Evolutionary conservation across 805 yeast species (phyloP).

Genomic region (Naumovozyma baii): DNA sequence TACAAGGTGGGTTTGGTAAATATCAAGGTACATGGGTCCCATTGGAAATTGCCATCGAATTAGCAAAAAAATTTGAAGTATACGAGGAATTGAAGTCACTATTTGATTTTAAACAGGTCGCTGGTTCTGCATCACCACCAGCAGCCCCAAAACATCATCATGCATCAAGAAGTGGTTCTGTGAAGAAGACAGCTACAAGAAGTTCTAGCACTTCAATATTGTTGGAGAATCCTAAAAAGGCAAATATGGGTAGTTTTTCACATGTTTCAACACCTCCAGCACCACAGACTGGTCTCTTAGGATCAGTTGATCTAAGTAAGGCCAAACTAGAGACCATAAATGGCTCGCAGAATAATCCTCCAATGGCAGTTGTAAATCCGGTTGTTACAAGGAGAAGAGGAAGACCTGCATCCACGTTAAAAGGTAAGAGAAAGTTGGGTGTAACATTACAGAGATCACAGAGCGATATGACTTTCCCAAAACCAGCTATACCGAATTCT

Average conservation of each 20-base stretch:
- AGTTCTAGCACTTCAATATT: slow-evolving; percentile 17
- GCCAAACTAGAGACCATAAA: not conserved
- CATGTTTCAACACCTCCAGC: not conserved
- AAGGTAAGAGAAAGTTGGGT: slow-evolving; percentile 15
- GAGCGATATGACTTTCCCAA: slow-evolving; percentile 24
- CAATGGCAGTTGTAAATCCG: slow-evolving; percentile 8
- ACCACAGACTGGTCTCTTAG: not conserved
- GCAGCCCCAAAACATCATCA: slow-evolving; percentile 60
- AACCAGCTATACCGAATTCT: slow-evolving; percentile 20
- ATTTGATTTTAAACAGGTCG: slow-evolving; percentile 46
- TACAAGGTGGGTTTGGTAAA: slow-evolving; percentile 95
- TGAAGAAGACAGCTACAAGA: slow-evolving; percentile 22
- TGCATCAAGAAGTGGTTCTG: slow-evolving; percentile 40
- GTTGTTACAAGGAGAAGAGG: slow-evolving; percentile 26
- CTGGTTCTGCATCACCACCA: slow-evolving; percentile 46
- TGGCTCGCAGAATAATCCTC: not conserved
- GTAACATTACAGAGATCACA: slow-evolving; percentile 21
- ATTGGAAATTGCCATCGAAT: slow-evolving; percentile 54
- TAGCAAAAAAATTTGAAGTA: slow-evolving; percentile 59
- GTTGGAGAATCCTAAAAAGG: slow-evolving; percentile 32
- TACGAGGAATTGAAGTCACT: slow-evolving; percentile 54
- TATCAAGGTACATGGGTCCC: slow-evolving; percentile 98
- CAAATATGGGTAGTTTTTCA: not conserved
- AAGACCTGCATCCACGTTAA: slow-evolving; percentile 19
- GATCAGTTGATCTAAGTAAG: not conserved